phyloP scores from a whole-genome alignment of 495 filamentous ascomycete species.

The Hyphodiscus hymeniophilus region DNA sequence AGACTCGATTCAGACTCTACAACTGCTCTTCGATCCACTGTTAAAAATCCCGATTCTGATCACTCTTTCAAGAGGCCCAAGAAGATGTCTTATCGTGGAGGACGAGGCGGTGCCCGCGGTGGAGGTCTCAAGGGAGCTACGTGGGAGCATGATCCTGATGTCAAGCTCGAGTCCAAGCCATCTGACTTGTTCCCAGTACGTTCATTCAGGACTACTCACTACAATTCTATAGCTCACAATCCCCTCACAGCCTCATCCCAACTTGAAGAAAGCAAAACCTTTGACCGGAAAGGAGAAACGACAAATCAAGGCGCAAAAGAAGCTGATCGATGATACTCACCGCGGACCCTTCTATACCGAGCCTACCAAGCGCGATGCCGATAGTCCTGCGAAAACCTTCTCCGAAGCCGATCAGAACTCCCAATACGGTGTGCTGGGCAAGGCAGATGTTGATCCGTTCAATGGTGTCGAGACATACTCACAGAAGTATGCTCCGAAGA shows the following conservation, averaged over 20 bases:
- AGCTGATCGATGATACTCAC: constrained; percentile 40
- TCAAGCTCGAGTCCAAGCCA: constrained; percentile 34
- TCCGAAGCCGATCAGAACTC: constrained; percentile 41
- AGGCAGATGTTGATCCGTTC: constrained; percentile 44
- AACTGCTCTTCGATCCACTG: too few relatives aligned
- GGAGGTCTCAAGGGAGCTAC: constrained; percentile 24
- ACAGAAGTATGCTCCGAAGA: constrained; percentile 33
- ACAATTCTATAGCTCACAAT: not conserved
- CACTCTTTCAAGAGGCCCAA: too few relatives aligned
- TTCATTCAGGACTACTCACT: not conserved
- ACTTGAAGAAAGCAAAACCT: constrained; percentile 31
- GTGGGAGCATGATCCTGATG: constrained; percentile 25
- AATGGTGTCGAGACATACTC: constrained; percentile 41
- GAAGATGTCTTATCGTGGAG: constrained; percentile 25
- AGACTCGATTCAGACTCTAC: too few relatives aligned
- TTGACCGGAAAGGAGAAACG: constrained; percentile 33
- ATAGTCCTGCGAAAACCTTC: constrained; percentile 28
- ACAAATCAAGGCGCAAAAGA: constrained; percentile 36
- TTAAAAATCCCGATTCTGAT: too few relatives aligned
- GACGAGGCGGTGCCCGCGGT: constrained; percentile 24
- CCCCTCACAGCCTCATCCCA: constrained; percentile 22
- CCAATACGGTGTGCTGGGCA: constrained; percentile 34
- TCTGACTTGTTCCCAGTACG: constrained; percentile 35
- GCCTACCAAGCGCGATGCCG: constrained; percentile 16
- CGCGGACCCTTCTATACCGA: constrained; percentile 42